phyloP scores from a whole-genome alignment of 805 yeast species.

The Ogataea wickerhamii region DNA sequence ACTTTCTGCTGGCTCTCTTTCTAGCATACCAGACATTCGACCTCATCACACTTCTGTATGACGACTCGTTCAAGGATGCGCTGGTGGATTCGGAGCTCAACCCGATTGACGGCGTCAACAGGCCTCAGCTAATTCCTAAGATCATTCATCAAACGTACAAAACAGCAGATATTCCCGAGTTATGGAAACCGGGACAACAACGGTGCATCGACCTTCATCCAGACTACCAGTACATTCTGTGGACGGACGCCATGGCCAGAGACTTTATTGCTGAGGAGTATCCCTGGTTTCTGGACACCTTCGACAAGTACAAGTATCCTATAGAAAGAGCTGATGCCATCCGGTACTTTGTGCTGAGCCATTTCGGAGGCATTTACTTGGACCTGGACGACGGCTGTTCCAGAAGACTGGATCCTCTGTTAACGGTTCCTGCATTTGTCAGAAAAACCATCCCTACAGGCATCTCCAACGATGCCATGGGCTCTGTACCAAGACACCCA shows the following conservation, averaged over 20 bases:
- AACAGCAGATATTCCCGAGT: slow-evolving; percentile 70
- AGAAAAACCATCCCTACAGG: slow-evolving; percentile 89
- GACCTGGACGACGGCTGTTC: slow-evolving; percentile 90
- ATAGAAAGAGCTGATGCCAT: slow-evolving; percentile 90
- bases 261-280: slow-evolving; percentile 75
- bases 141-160: slow-evolving; percentile 94
- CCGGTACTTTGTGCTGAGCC: slow-evolving; percentile 76
- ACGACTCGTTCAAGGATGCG: slow-evolving; percentile 64
- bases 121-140: slow-evolving; percentile 69
- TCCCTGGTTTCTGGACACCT: slow-evolving; percentile 82
- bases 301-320: slow-evolving; percentile 73
- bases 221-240: slow-evolving; percentile 79
- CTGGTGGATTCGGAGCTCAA: slow-evolving; percentile 60
- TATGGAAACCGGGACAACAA: slow-evolving; percentile 77
- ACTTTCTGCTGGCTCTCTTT: slow-evolving; percentile 49
- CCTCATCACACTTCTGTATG: slow-evolving; percentile 68
- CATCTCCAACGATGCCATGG: slow-evolving; percentile 90
- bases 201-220: slow-evolving; percentile 77
- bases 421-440: slow-evolving; percentile 80
- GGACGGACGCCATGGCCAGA: slow-evolving; percentile 86
- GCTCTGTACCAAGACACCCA: slow-evolving; percentile 81
- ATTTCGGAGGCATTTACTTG: slow-evolving; percentile 86
- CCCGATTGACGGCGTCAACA: slow-evolving; percentile 39
- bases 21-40: slow-evolving; percentile 66
- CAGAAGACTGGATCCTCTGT: slow-evolving; percentile 72